Evolutionary conservation across 2,329 filamentous ascomycete species (phyloP), one percentile per base, ranked within the genome.

Genomic region (Chrysoporthe austroafricana): DNA sequence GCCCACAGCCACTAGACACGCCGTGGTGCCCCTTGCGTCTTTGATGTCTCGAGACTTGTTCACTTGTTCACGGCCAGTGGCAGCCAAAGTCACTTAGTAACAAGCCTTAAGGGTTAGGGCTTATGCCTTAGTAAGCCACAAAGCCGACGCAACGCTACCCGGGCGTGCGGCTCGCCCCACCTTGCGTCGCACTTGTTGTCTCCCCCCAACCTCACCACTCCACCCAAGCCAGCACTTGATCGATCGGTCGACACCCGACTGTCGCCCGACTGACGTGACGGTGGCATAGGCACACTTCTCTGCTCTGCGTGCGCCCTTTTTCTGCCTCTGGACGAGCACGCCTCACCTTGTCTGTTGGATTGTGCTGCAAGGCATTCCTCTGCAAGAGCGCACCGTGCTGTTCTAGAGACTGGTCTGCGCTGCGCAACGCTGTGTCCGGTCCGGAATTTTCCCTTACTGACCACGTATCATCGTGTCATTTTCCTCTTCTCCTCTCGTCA

Each of bases 401-500:
- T 42, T 60, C 59, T 56, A 34, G 64, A 61, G 66, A 48, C 56
- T 61, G 44, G 54, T 62, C n/a, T 62, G 58, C 52, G 18, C 43
- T 59, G 42, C 54, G 39, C 32, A 16, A 7, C 63, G 26, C 32
- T 46, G 8, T 36, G 36, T 8, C 42, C 54, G 21, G 42, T 26
- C 43, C 34, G 54, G 61, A 13, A 21, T 54, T 52, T 62, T 57
- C 62, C 65, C 34, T 64, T 68, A 36, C 62, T 64, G 50, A 63
- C 62, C 61, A 39, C 44, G 43, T 59, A 42, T 34, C 16, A 32
- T 42, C 43, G 42, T 64, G 26, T 14, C 50, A 60, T 52, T 63
- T 64, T 70, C 74, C 69, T 75, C 76, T 58, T 76, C 72, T 71
- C 73, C 75, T 48, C n/a, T 43, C 58, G 16, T 26, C 39, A 43